Evolutionary conservation across 2,329 filamentous ascomycete genomes (phyloP), one percentile per base, ranked within the genome.

Genomic region (Dothistroma septosporum): DNA sequence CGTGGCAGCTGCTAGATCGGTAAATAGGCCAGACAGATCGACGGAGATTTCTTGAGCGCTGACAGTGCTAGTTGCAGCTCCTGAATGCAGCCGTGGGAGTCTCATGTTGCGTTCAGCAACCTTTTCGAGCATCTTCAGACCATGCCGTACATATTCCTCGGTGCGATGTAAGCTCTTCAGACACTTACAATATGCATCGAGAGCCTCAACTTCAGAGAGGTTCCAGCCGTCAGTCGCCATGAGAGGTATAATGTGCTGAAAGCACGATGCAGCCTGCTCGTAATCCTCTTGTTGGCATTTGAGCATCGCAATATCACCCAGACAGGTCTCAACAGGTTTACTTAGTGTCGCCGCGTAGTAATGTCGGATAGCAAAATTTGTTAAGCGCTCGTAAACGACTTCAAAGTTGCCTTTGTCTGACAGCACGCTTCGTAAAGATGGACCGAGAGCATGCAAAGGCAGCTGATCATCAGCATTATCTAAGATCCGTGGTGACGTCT

Each of bases 131-230:
- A 97, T 78, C 68, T 89, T 88, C 14, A 97, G 79, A 9, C 91
- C 82, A 9, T 90, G 87, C 24, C 85, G 84, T 16, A 92, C 86
- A 69, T 92, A 95, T 63, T 96, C 91, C 56, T 93, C 89, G 61
- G 86, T 86, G 14, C 86, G 85, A 53, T 88, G 81, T 31, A 96
- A 82, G 67, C 90, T 83, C 65, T 89, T 88, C 31, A 99, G 81
- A 73, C 92, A 97, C 53, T 85, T 83, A 0, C 90, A 85, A 72
- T 97, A 94, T 82, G 97, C 88, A 65, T 90, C 85, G 6, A 97
- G 82, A 83, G 96, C 90, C 0, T 88, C 88, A 3, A 91, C 79
- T 71, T 97, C 92, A 12, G 96, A 80, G 0, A 87, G 79, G 57
- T 83, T 86, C 92, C 94, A 97, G 50, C 87, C 85, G 59, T 84